phyloP scores from a whole-genome alignment of 805 yeast genomes.

The Sugiyamaella chiloensis region DNA sequence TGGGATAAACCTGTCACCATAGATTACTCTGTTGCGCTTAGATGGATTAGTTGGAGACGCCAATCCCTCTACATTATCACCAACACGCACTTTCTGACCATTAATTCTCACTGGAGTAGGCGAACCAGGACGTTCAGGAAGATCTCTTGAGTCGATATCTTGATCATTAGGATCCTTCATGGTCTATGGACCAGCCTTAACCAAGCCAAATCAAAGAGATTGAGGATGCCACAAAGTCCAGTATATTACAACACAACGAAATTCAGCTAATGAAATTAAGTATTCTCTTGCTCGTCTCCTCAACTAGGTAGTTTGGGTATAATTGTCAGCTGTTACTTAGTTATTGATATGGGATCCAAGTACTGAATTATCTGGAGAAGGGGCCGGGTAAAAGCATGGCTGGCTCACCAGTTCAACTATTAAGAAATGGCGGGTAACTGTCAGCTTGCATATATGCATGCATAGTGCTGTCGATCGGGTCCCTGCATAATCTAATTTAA shows the following conservation, averaged over 20 bases:
- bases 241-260: no score
- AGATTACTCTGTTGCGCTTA: constrained; percentile 41
- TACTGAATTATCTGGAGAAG: no score
- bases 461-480: constrained; percentile 1
- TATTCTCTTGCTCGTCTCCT: no score
- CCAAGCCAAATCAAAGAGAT: no score
- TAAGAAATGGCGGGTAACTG: constrained; percentile 1
- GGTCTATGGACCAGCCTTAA: no score
- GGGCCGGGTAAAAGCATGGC: constrained; percentile 1
- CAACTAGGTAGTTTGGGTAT: no score
- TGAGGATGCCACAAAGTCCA: no score
- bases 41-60: constrained; percentile 3
- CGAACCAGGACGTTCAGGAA: constrained; percentile 18
- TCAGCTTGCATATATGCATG: constrained; percentile 3
- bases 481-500: constrained; percentile 2
- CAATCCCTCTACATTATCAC: background rate
- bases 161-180: constrained; percentile 6
- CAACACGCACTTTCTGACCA: constrained; percentile 9
- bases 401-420: background rate
- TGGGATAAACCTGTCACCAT: constrained; percentile 87
- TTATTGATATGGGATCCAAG: no score
- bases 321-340: no score
- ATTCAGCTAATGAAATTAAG: no score
- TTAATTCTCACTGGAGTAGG: constrained; percentile 24
- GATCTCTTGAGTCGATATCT: constrained; percentile 2